A percentile compares a stretch with the other conserved stretches of the same genome.
Conservation (phyloP, 1,139 yeast genomes). For the Diutina sp. region DNA sequence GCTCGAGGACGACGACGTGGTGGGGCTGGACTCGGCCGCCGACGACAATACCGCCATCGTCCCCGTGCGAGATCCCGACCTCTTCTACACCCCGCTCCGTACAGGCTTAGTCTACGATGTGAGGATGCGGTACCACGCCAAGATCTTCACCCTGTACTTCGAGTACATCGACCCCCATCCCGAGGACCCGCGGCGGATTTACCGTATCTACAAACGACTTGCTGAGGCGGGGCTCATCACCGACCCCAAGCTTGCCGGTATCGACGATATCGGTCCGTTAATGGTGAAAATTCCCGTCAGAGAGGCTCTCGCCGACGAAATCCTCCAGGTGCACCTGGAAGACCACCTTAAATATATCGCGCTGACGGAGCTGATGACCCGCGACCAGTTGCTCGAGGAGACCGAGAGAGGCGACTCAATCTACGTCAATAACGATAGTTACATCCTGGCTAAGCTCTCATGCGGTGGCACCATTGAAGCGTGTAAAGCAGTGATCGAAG, state of each 20-base stretch:
- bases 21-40: neutral
- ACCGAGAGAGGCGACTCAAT: constrained; percentile 93
- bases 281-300: constrained; percentile 86
- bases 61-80: constrained; percentile 41
- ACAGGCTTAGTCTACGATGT: constrained; percentile 96
- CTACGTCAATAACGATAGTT: constrained; percentile 86
- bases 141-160: constrained; percentile 79
- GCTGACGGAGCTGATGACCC: constrained; percentile 65
- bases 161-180: constrained; percentile 98
- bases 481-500: constrained; percentile 90
- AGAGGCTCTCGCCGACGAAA: constrained; percentile 81
- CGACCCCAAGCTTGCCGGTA: constrained; percentile 72
- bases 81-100: constrained; percentile 59
- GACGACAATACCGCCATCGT: constrained; percentile 15
- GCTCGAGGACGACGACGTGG: neutral
- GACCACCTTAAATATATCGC: constrained; percentile 69
- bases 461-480: constrained; percentile 98
- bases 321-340: constrained; percentile 72
- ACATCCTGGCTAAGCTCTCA: constrained; percentile 74
- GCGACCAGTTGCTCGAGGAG: constrained; percentile 66
- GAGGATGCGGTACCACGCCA: constrained; percentile 94
- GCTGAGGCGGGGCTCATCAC: constrained; percentile 88
- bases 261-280: constrained; percentile 72
- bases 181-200: constrained; percentile 94
- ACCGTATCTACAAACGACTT: constrained; percentile 80